These are phyloP conservation scores for Diaporthe destruens DNA, from an alignment of 2,329 filamentous ascomycete genomes.

Conservation along the genomic window DNA sequence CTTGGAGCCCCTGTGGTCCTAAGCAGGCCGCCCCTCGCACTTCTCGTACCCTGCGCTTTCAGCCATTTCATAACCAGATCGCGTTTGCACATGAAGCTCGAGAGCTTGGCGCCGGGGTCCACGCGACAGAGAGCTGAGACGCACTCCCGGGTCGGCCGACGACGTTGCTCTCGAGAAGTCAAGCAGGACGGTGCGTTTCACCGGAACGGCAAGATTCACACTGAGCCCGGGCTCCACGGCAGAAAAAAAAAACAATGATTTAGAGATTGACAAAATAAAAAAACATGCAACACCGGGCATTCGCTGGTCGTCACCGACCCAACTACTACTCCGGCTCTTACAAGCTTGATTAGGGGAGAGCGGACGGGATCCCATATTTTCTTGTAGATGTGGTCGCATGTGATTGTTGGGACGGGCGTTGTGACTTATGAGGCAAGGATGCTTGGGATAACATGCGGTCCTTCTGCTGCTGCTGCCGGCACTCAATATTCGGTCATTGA, in stretches of 20 bases:
- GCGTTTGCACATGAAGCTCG: accelerated
- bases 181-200: background rate
- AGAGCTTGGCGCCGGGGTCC: too few relatives aligned
- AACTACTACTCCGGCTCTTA: constrained; percentile 31
- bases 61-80: background rate
- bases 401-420: background rate
- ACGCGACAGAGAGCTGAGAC: too few relatives aligned
- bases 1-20: background rate
- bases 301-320: constrained; percentile 33
- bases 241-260: background rate
- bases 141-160: background rate
- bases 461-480: background rate
- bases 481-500: background rate
- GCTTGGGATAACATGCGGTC: background rate
- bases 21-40: background rate
- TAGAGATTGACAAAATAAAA: background rate
- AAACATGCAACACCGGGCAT: constrained; percentile 28
- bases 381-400: constrained; percentile 33
- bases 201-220: background rate
- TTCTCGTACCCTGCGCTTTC: background rate
- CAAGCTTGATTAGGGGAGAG: constrained; percentile 31
- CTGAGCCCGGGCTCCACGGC: background rate
- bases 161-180: background rate
- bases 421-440: background rate
- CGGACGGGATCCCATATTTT: constrained; percentile 36